These are phyloP conservation scores for Gastrolobium villosum DNA, from an alignment of 306 rosid species.

Conservation along the genomic window DNA sequence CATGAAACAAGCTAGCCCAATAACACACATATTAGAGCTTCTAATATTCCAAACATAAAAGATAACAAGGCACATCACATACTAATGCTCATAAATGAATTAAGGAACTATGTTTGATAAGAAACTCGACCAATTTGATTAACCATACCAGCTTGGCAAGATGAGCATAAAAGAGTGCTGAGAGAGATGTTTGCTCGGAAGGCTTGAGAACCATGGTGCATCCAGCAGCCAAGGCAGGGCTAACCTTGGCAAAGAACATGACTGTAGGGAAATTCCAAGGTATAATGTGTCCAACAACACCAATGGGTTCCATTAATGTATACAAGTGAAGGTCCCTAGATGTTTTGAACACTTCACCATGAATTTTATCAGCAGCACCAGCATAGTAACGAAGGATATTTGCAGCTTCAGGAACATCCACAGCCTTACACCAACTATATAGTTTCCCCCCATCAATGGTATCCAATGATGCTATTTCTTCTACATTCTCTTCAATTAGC, in stretches of 20 bases:
- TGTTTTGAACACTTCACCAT: conserved; percentile 79
- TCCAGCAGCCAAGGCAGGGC: conserved; percentile 89
- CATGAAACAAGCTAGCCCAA: too few relatives aligned
- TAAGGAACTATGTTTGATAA: neutral
- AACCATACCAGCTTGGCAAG: conserved; percentile 78
- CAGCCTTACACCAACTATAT: conserved; percentile 55
- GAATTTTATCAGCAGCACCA: conserved; percentile 92
- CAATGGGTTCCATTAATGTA: conserved; percentile 78
- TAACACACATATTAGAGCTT: neutral
- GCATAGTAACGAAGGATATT: conserved; percentile 80
- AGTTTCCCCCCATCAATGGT: conserved; percentile 80
- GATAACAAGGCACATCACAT: conserved; percentile 2
- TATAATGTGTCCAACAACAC: conserved; percentile 84
- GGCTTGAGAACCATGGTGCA: conserved; percentile 92
- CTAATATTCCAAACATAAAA: neutral
- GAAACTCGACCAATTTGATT: neutral
- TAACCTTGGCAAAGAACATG: conserved; percentile 64
- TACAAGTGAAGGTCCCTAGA: conserved; percentile 66
- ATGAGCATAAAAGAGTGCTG: conserved; percentile 83
- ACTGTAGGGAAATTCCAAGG: conserved; percentile 88
- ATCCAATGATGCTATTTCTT: conserved; percentile 81
- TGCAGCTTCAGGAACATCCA: conserved; percentile 67
- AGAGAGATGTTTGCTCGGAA: conserved; percentile 88
- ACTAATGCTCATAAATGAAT: conserved; percentile 10
- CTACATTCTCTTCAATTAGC: conserved; percentile 65